Evolutionary conservation across 2,329 filamentous ascomycete genomes (phyloP).

Genomic region (Calonectria pseudoreteaudii): DNA sequence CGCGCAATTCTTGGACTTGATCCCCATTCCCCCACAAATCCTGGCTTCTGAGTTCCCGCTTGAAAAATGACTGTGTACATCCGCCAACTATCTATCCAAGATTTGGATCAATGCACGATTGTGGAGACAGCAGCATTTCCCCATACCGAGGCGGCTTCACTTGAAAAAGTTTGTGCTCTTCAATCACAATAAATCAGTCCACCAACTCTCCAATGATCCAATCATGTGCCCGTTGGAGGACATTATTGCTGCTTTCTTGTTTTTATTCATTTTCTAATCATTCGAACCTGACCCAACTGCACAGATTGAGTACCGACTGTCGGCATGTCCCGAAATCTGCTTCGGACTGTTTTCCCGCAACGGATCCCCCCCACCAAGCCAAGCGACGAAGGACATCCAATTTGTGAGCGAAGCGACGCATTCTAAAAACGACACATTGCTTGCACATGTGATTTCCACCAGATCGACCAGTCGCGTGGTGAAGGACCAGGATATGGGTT

Average conservation of each 20-base stretch:
- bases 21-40: not conserved
- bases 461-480: slow-evolving; percentile 34
- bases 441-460: slow-evolving; percentile 45
- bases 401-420: slow-evolving; percentile 3
- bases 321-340: slow-evolving; percentile 41
- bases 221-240: not conserved
- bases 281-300: not conserved
- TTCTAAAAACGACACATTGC: slow-evolving; percentile 28
- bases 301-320: slow-evolving; percentile 47
- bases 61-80: slow-evolving; percentile 39
- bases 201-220: not conserved
- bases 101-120: slow-evolving; percentile 37
- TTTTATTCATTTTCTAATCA: not conserved
- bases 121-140: slow-evolving; percentile 46
- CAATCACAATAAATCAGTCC: not conserved
- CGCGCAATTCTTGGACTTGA: too few relatives aligned
- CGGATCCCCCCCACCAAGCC: not conserved
- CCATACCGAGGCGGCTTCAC: slow-evolving; percentile 42
- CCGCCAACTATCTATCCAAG: slow-evolving; percentile 37
- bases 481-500: slow-evolving; percentile 43
- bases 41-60: not conserved
- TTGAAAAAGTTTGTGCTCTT: slow-evolving; percentile 39
- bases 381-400: slow-evolving; percentile 23
- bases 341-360: slow-evolving; percentile 38
- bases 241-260: not conserved